These are phyloP conservation scores for Xylariaceae sp. DNA, from an alignment of 2,329 filamentous ascomycete species.

Conservation along the genomic window DNA sequence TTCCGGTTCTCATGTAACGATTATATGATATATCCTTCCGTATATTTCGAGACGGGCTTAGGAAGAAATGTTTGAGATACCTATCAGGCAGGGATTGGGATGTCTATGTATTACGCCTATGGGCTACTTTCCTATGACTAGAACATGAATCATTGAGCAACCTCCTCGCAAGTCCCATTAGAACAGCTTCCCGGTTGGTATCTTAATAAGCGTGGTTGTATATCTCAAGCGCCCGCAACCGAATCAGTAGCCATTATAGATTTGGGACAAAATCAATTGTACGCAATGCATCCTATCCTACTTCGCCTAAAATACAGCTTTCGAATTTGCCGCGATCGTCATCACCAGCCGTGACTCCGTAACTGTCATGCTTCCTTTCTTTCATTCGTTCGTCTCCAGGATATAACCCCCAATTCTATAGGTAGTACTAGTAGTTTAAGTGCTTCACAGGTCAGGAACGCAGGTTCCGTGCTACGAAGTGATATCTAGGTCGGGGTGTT, in stretches of 20 bases:
- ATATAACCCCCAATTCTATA: conserved; percentile 24
- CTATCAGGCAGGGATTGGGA: no score
- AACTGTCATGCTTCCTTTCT: conserved; percentile 28
- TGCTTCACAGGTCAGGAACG: conserved; percentile 4
- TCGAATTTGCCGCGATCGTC: conserved; percentile 21
- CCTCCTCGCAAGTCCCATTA: no score
- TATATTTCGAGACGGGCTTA: no score
- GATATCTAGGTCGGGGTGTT: conserved; percentile 20
- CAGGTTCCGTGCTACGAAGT: conserved; percentile 5
- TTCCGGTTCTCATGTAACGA: no score
- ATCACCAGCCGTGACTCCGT: conserved; percentile 29
- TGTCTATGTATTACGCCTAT: no score
- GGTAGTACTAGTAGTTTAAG: conserved; percentile 18
- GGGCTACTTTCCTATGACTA: no score
- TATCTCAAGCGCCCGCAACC: no score
- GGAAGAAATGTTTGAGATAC: no score
- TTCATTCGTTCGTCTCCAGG: background rate
- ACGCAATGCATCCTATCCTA: conserved; percentile 26
- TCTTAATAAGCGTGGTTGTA: no score
- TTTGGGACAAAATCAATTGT: conserved; percentile 7
- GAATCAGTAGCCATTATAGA: background rate
- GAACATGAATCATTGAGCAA: no score
- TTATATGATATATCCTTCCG: no score
- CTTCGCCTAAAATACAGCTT: conserved; percentile 31
- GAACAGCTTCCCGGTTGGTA: no score